phyloP scores from a whole-genome alignment of 148 eudicot genomes.

The Suaeda aralocaspica region DNA sequence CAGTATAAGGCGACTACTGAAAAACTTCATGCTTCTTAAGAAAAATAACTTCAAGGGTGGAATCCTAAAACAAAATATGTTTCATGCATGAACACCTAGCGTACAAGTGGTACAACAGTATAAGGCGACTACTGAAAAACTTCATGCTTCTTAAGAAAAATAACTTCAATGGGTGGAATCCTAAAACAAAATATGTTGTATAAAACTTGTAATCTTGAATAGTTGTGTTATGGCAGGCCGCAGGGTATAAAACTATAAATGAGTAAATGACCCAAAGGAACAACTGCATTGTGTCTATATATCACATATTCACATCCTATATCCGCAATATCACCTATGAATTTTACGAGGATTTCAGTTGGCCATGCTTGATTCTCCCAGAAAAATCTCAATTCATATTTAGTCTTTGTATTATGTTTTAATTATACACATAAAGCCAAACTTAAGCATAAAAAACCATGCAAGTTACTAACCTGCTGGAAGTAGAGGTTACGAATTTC shows the following conservation, averaged over 20 bases:
- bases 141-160: background rate
- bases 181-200: background rate
- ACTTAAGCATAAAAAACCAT: background rate
- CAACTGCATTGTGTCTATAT: background rate
- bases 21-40: background rate
- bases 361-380: too few species aligned
- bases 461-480: conserved; percentile 63
- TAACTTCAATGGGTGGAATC: background rate
- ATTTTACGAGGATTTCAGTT: too few species aligned
- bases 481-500: conserved; percentile 94
- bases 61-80: background rate
- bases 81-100: too few species aligned
- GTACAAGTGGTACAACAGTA: too few species aligned
- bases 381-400: background rate
- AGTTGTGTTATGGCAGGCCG: background rate
- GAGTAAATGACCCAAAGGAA: too few species aligned
- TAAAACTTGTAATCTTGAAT: too few species aligned
- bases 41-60: background rate
- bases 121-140: background rate
- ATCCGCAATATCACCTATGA: too few species aligned
- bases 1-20: background rate
- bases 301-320: too few species aligned
- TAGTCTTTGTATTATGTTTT: background rate
- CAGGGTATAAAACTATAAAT: too few species aligned
- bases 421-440: background rate